Percentiles rank a stretch among this genome's conserved stretches.
Evolutionary conservation across 495 filamentous ascomycete genomes (phyloP).

Genomic region (Penicillium cataractarum): DNA sequence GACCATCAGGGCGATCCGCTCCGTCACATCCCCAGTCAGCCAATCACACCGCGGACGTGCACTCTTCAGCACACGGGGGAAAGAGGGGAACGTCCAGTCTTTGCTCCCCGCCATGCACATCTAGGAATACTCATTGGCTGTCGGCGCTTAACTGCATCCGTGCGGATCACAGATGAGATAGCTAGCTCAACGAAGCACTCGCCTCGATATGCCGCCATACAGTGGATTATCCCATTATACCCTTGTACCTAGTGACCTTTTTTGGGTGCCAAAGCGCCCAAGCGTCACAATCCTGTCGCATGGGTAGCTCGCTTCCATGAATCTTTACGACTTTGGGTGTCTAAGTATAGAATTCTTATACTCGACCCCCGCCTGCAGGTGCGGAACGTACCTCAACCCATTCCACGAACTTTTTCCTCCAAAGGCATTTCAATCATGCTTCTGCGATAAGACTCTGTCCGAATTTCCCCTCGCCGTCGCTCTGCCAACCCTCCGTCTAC

Average conservation of each 20-base stretch:
- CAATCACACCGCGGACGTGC: constrained; percentile 27
- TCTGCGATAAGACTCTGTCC: constrained; percentile 9
- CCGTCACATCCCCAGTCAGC: constrained; percentile 27
- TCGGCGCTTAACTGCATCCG: constrained; percentile 21
- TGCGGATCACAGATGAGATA: constrained; percentile 26
- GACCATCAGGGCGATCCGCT: constrained; percentile 25
- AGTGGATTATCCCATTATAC: neutral
- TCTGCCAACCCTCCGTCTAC: neutral
- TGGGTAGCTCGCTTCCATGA: constrained; percentile 4
- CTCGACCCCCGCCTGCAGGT: constrained; percentile 14
- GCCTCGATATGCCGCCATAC: constrained; percentile 12
- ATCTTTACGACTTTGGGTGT: neutral
- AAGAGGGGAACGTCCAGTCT: constrained; percentile 19
- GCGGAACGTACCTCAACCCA: constrained; percentile 5
- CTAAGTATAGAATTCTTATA: constrained; percentile 35
- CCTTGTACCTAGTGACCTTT: constrained; percentile 5
- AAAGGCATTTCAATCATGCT: constrained; percentile 15
- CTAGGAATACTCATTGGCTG: constrained; percentile 21
- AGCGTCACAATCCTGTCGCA: constrained; percentile 18
- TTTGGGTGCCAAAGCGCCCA: constrained; percentile 24
- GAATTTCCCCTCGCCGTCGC: neutral
- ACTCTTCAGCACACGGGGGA: constrained; percentile 15
- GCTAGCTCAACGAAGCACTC: neutral
- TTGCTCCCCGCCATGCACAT: neutral
- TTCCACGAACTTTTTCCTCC: constrained; percentile 10